A percentile compares a stretch with the other conserved stretches of the same genome.
These are phyloP conservation scores for Prototheca wickerhamii DNA, from an alignment of 163 green algal genomes.

Conservation along the genomic window DNA sequence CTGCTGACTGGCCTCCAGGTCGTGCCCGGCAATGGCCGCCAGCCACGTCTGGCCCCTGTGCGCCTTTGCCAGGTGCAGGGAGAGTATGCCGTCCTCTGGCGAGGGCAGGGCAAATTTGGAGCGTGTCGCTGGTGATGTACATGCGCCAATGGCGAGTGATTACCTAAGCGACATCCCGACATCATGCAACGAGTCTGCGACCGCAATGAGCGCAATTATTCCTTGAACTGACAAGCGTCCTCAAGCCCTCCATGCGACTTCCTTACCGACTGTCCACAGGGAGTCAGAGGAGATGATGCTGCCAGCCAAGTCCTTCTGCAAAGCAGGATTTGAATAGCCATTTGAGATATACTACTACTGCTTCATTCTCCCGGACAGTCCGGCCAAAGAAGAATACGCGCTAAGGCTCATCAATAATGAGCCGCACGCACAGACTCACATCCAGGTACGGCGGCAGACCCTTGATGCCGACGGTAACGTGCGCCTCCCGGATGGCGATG, in stretches of 20 bases:
- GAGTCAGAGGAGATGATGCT: constrained; percentile 61
- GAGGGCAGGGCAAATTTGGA: neutral
- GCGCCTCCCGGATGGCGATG: constrained; percentile 45
- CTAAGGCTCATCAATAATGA: neutral
- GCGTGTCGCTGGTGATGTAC: no score
- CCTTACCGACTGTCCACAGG: constrained; percentile 81
- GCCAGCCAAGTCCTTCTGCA: constrained; percentile 43
- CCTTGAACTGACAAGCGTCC: no score
- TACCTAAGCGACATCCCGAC: no score
- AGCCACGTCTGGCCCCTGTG: constrained; percentile 63
- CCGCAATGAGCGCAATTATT: neutral
- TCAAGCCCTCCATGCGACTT: no score
- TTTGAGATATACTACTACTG: no score
- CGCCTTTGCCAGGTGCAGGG: constrained; percentile 62
- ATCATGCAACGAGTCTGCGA: no score
- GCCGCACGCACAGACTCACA: constrained; percentile 32
- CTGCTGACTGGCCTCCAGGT: constrained; percentile 41
- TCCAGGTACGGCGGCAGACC: constrained; percentile 77
- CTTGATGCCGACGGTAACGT: constrained; percentile 64
- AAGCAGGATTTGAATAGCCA: neutral
- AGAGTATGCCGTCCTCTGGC: constrained; percentile 70
- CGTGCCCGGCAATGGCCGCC: constrained; percentile 61
- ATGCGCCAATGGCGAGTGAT: no score
- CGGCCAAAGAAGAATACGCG: neutral
- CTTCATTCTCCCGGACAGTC: no score